phyloP scores from a whole-genome alignment of 371 early-diverging fungal genomes.

The Saksenaea vasiformis region DNA sequence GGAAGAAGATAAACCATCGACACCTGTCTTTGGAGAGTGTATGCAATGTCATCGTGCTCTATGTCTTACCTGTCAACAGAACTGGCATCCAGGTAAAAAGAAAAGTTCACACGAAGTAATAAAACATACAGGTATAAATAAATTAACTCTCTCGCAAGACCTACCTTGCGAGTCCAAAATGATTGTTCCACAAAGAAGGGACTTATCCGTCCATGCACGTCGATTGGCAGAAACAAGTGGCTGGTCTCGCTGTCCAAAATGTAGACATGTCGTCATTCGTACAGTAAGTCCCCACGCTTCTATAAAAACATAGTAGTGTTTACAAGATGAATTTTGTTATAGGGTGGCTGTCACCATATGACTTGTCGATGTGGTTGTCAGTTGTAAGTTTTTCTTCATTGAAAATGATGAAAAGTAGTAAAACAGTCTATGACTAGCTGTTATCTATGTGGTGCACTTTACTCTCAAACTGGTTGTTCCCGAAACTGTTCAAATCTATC shows the following conservation, averaged over 20 bases:
- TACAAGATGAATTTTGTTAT: background rate
- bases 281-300: background rate
- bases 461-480: background rate
- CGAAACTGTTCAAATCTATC: background rate
- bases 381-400: background rate
- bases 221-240: background rate
- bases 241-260: background rate
- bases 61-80: conserved; percentile 3
- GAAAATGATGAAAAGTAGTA: background rate
- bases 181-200: background rate
- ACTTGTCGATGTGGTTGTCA: background rate
- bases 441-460: background rate
- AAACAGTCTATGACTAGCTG: background rate
- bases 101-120: too few relatives aligned
- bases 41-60: conserved; percentile 6
- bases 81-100: conserved; percentile 6
- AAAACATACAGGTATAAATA: too few relatives aligned
- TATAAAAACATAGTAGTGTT: background rate
- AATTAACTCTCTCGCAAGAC: background rate
- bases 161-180: background rate
- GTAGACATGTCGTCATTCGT: background rate
- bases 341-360: background rate
- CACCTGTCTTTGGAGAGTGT: conserved; percentile 3
- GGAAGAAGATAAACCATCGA: background rate
- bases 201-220: conserved; percentile 1